Base-by-base conservation (phyloP, 768 basidiomycete species). In the Hebeloma cylindrosporum region DNA sequence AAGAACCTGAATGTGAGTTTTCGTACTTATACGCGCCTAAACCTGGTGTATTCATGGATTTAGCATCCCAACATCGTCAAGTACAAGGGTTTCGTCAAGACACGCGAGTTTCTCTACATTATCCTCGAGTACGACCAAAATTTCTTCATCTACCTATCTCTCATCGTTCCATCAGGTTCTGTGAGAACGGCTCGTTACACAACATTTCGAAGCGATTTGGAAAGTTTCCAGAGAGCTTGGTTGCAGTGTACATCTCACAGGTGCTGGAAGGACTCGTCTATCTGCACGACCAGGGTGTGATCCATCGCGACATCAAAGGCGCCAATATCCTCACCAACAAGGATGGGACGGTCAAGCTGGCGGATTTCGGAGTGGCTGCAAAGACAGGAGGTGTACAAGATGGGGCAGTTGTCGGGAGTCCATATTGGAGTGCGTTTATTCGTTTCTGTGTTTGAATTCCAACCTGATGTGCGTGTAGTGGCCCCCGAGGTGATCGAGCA, bases 401-500 rank as follows among this genome's bases (percentile, higher is more conserved):
- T 61, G 88, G 86, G 57, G 89, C 92, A 8, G 95, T 99, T 2
- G 95, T 98, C 30, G 95, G 95, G 5, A 94, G 91, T 59, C 95
- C 95, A 3, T 99, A 99, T 61, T 99, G 95, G 95, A 99, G 89
- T 93, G 64, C 54, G 85, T 78, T 2, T 41, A 30, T 25, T 40
- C 8, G 34, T 7, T 43, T 27, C 3, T 23, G 29, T 47, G 14
- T 25, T 41, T 28, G 29, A 43, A 14, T 38, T 13, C 13, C 22
- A 38, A 34, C 58, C 20, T 41, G 47, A 34, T 39, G 50, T 22
- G 18, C 8, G 22, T 14, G 20, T 53, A 90, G 88, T 99, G 96
- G 94, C 96, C 7, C 96, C 96, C 2, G 96, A 99, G 67, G 91
- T 99, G 35, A 97, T 99, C 46, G 96, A 99, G 57, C 96, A 99